Evolutionary conservation across 371 early-diverging fungal species (phyloP).

Genomic region (Rhizopus sp.): DNA sequence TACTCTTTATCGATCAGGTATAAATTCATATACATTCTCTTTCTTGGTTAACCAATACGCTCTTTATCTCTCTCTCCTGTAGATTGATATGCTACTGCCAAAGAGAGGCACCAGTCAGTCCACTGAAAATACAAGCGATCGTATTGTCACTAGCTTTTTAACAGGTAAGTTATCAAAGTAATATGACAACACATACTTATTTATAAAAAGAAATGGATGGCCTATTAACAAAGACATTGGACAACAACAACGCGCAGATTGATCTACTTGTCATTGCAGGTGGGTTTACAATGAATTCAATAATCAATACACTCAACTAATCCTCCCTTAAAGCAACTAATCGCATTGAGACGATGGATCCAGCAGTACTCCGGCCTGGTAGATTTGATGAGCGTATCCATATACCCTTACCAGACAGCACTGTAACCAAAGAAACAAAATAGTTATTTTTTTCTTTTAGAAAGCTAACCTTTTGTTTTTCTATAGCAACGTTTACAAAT

Average conservation of each 20-base stretch:
- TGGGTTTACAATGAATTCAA: conserved; percentile 26
- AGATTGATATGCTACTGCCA: conserved; percentile 76
- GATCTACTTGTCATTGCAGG: conserved; percentile 76
- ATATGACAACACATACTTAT: not conserved
- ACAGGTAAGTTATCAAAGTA: conserved; percentile 55
- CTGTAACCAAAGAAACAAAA: conserved; percentile 24
- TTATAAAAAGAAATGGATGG: conserved; percentile 77
- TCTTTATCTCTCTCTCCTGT: conserved; percentile 1
- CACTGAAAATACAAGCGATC: conserved; percentile 78
- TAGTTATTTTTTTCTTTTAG: not conserved
- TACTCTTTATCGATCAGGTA: conserved; percentile 84
- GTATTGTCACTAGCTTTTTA: conserved; percentile 79
- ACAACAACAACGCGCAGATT: conserved; percentile 43
- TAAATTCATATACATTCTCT: not conserved
- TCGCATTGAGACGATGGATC: conserved; percentile 82
- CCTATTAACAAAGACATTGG: conserved; percentile 53
- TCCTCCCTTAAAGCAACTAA: conserved; percentile 51
- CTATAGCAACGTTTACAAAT: conserved; percentile 56
- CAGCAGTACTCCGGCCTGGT: conserved; percentile 97
- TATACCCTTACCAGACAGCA: conserved; percentile 89
- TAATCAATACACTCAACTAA: not conserved
- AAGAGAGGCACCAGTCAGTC: conserved; percentile 67
- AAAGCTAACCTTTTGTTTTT: not conserved
- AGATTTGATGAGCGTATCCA: conserved; percentile 98
- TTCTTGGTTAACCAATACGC: not conserved